Evolutionary conservation across 139 green algal species (phyloP).

Genomic region (Auxenochlorella pyrenoidosa): DNA sequence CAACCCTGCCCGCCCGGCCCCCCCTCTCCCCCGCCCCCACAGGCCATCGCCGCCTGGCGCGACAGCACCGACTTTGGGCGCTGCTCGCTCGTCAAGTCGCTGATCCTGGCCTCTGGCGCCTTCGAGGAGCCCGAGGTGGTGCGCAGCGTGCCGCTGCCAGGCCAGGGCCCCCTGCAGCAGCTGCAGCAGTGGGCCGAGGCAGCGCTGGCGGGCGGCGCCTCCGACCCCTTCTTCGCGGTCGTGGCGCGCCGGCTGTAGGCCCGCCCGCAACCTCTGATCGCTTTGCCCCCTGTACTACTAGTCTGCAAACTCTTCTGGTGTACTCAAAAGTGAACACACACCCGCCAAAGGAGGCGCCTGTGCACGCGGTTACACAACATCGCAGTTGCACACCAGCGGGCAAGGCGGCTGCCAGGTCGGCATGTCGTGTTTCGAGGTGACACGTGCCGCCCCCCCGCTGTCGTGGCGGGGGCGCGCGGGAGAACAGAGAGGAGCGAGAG

Average conservation of each 20-base stretch:
- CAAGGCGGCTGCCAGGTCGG: neutral
- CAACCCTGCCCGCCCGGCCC: neutral
- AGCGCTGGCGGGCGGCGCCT: constrained; percentile 28
- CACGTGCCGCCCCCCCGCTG: neutral
- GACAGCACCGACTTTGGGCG: constrained; percentile 74
- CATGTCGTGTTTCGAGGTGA: neutral
- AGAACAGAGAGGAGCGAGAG: constrained; percentile 4
- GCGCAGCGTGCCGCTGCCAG: constrained; percentile 51
- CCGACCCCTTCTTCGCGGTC: constrained; percentile 87
- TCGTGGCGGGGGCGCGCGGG: neutral
- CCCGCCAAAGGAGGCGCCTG: neutral
- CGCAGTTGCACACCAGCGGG: neutral
- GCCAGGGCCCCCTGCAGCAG: constrained; percentile 22
- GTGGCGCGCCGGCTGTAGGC: constrained; percentile 60
- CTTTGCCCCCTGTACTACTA: too few species aligned
- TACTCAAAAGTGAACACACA: too few species aligned
- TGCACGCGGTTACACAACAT: neutral
- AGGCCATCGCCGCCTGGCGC: constrained; percentile 82
- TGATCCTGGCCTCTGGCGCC: constrained; percentile 77
- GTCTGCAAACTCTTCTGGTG: neutral
- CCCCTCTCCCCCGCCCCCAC: neutral
- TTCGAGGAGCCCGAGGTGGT: constrained; percentile 76
- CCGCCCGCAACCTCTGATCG: too few species aligned
- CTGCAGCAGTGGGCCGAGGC: constrained; percentile 28
- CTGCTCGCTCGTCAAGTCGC: constrained; percentile 71